These are phyloP conservation scores for Galerina sulciceps DNA, from an alignment of 768 basidiomycete genomes.

Conservation along the genomic window DNA sequence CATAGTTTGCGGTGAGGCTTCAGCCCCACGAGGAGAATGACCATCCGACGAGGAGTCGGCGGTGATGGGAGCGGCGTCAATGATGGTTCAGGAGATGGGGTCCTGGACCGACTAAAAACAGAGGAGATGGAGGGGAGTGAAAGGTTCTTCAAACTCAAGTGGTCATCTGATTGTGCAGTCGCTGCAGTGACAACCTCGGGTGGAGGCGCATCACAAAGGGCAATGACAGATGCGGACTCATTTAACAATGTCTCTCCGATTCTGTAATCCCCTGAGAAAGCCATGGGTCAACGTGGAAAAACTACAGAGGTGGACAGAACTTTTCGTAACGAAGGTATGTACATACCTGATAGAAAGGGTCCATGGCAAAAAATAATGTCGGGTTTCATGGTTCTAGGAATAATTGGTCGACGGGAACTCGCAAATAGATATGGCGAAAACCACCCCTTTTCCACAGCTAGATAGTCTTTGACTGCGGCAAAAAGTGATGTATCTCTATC, in stretches of 20 bases:
- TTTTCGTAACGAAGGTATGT: neutral
- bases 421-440: conserved; percentile 71
- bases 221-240: conserved; percentile 59
- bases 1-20: conserved; percentile 66
- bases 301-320: too few relatives aligned
- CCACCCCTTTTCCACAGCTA: conserved; percentile 70
- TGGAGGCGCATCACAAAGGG: conserved; percentile 39
- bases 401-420: conserved; percentile 60
- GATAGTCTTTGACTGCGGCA: conserved; percentile 62
- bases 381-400: conserved; percentile 65
- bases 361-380: conserved; percentile 70
- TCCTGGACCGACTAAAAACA: conserved; percentile 50
- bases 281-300: neutral
- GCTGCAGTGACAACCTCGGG: conserved; percentile 21
- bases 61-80: conserved; percentile 44
- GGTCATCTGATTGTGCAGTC: conserved; percentile 15
- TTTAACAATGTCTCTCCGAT: conserved; percentile 61
- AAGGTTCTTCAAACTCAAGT: conserved; percentile 23
- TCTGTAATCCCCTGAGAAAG: conserved; percentile 59
- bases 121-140: conserved; percentile 44
- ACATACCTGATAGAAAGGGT: conserved; percentile 59
- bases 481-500: conserved; percentile 61
- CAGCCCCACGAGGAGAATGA: conserved; percentile 57
- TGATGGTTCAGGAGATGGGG: conserved; percentile 53
- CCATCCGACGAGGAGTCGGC: conserved; percentile 56